Percentiles rank a stretch among this genome's conserved stretches.
phyloP scores from a whole-genome alignment of 257 asterid species.

The Eustoma russellianum region DNA sequence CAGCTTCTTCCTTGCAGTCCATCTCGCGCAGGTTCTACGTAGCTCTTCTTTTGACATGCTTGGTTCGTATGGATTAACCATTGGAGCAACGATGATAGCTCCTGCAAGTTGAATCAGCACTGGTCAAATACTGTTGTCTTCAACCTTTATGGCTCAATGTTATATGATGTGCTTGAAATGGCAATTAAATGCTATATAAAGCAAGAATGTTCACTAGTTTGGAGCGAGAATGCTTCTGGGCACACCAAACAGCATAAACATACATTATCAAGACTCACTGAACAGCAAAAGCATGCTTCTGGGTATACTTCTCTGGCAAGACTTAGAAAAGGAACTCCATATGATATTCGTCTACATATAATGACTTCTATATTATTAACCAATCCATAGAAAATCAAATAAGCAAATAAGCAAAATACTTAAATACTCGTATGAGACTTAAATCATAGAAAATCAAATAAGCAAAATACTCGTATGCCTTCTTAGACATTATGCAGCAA shows the following conservation, averaged over 20 bases:
- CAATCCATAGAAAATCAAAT: too few relatives aligned
- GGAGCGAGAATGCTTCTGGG: background rate
- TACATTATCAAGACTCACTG: background rate
- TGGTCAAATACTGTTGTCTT: conserved; percentile 8
- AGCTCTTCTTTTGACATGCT: conserved; percentile 67
- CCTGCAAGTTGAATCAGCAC: conserved; percentile 39
- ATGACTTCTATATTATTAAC: too few relatives aligned
- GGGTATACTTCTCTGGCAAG: background rate
- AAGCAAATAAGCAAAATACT: too few relatives aligned
- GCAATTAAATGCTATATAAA: background rate
- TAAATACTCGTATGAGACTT: too few relatives aligned
- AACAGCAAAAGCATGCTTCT: background rate
- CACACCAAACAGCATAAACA: background rate
- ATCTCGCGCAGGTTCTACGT: conserved; percentile 64
- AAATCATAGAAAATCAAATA: too few relatives aligned
- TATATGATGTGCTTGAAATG: background rate
- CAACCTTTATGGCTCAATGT: background rate
- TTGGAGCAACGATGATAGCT: conserved; percentile 85
- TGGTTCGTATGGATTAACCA: conserved; percentile 88
- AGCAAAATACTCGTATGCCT: too few relatives aligned
- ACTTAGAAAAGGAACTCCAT: background rate
- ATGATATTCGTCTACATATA: too few relatives aligned
- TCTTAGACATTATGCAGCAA: background rate
- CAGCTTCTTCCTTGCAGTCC: conserved; percentile 54
- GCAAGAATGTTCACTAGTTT: background rate